Conservation (phyloP, 805 yeast species). For the Phaffomyces thermotolerans region DNA sequence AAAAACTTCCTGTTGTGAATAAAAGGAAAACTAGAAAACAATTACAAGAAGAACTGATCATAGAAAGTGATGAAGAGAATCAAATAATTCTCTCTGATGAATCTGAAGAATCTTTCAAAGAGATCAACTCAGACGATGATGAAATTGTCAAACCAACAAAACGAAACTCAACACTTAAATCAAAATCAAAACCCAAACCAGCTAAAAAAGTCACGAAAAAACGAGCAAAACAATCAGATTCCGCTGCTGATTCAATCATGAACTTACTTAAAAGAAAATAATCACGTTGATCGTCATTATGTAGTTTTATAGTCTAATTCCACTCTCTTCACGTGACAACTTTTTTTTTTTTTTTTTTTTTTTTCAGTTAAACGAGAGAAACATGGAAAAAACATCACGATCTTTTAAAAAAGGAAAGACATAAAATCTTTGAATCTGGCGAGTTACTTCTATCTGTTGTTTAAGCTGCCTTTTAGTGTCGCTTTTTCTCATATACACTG, state of each 20-base stretch:
- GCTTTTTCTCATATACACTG: too few species aligned
- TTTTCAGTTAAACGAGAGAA: too few species aligned
- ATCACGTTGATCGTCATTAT: not conserved
- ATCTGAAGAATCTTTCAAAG: slow-evolving; percentile 1
- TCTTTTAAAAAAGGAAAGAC: too few species aligned
- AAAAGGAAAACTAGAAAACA: not conserved
- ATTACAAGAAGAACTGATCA: not conserved
- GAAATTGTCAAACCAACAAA: not conserved
- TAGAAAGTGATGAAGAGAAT: not conserved
- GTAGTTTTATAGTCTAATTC: too few species aligned
- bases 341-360: too few species aligned
- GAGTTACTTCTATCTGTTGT: too few species aligned
- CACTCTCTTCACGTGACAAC: too few species aligned
- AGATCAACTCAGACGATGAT: slow-evolving; percentile 5
- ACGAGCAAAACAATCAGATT: not conserved
- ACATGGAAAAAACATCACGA: not conserved
- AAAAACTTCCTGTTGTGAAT: not conserved
- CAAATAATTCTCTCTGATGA: not conserved
- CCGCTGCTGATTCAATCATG: not conserved
- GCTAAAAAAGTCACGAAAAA: not conserved
- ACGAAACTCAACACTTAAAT: not conserved
- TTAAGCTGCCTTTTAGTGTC: too few species aligned
- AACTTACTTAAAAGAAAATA: not conserved
- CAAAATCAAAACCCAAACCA: not conserved
- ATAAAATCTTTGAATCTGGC: too few species aligned